Evolutionary conservation across 2,329 filamentous ascomycete genomes (phyloP).

Genomic region (Penicillium digitatum): DNA sequence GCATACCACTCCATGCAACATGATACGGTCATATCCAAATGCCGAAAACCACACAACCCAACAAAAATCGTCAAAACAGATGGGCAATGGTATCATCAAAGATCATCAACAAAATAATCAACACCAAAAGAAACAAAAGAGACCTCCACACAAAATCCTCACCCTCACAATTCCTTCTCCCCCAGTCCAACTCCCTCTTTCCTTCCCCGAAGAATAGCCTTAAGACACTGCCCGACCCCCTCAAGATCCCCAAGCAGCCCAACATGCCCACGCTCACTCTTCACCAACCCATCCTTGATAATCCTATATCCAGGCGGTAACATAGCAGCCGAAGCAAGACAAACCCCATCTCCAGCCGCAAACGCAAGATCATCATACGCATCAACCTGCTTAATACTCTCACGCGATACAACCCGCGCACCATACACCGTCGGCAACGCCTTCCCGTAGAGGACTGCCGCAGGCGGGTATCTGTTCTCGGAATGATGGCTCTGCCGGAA

Average conservation of each 20-base stretch:
- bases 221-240: constrained; percentile 70
- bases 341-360: constrained; percentile 82
- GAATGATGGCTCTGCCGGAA: constrained; percentile 57
- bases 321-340: constrained; percentile 80
- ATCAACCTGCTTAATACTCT: constrained; percentile 70
- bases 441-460: constrained; percentile 81
- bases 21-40: background rate
- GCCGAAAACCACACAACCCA: background rate
- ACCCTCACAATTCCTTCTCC: constrained; percentile 3
- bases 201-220: constrained; percentile 63
- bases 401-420: constrained; percentile 67
- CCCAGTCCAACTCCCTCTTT: constrained; percentile 69
- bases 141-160: background rate
- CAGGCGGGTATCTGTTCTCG: constrained; percentile 74
- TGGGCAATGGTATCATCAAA: constrained; percentile 20
- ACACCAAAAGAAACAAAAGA: background rate
- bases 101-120: constrained; percentile 1
- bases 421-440: constrained; percentile 80
- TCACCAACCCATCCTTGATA: constrained; percentile 69
- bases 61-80: constrained; percentile 7
- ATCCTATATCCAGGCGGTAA: constrained; percentile 73
- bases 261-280: constrained; percentile 80
- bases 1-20: background rate
- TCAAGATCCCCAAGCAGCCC: constrained; percentile 80
- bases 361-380: constrained; percentile 85